Conservation (phyloP, 1,284 basidiomycete species). For the Acaromyces ingoldii region DNA sequence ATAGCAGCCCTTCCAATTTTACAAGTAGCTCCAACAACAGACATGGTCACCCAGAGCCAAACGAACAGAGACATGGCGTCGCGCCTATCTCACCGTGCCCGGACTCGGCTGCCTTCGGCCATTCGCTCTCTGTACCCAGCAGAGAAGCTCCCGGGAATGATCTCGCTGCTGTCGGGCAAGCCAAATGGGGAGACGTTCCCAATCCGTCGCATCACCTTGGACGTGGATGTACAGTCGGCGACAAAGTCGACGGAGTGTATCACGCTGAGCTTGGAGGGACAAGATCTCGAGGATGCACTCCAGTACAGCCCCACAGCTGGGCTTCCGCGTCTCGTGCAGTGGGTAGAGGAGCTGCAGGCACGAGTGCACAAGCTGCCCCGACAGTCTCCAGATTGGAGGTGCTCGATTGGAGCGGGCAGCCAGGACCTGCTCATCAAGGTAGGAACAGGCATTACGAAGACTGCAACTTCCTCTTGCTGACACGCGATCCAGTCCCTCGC, state of each 20-base stretch:
- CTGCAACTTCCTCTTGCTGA: too few species aligned
- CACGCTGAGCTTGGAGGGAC: too few species aligned
- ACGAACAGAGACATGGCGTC: not conserved
- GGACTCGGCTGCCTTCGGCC: slow-evolving; percentile 28
- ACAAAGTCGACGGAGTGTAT: too few species aligned
- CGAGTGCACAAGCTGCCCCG: slow-evolving; percentile 62
- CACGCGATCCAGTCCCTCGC: slow-evolving; percentile 51
- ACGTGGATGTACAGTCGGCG: slow-evolving; percentile 27
- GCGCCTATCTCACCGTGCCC: not conserved
- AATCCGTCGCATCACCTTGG: slow-evolving; percentile 65
- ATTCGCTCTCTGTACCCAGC: slow-evolving; percentile 67
- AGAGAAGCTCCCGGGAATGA: slow-evolving; percentile 70
- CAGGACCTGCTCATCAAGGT: slow-evolving; percentile 79
- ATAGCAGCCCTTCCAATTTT: too few species aligned
- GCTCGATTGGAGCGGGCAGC: slow-evolving; percentile 74
- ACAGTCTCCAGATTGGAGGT: slow-evolving; percentile 75
- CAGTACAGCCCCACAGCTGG: slow-evolving; percentile 67
- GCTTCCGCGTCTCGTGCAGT: slow-evolving; percentile 61
- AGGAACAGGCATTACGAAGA: too few species aligned
- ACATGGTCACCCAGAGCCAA: too few species aligned
- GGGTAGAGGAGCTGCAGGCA: slow-evolving; percentile 57
- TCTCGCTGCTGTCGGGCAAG: slow-evolving; percentile 66
- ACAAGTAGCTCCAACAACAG: too few species aligned
- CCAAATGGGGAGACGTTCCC: slow-evolving; percentile 85
- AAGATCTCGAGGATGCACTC: slow-evolving; percentile 45